Conservation (phyloP, 495 filamentous ascomycete species). For the Neurospora sp. region DNA sequence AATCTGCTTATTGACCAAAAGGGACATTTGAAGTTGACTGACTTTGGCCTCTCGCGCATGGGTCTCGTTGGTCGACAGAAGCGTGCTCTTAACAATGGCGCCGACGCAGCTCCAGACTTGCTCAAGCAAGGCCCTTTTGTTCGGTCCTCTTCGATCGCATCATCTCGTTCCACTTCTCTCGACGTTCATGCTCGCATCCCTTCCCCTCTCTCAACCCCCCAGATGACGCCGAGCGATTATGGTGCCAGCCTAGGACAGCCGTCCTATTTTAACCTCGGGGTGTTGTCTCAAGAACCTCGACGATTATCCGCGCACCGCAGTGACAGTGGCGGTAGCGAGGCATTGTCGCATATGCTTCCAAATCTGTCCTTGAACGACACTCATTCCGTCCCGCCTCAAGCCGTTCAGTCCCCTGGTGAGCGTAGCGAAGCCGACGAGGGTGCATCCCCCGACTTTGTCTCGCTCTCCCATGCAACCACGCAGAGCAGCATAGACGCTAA, state of each 20-base stretch:
- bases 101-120: constrained; percentile 78
- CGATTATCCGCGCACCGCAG: constrained; percentile 81
- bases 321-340: constrained; percentile 84
- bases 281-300: constrained; percentile 62
- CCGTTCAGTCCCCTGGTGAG: constrained; percentile 49
- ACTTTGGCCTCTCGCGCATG: constrained; percentile 97
- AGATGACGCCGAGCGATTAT: constrained; percentile 70
- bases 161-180: constrained; percentile 92
- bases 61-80: constrained; percentile 94
- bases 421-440: constrained; percentile 41
- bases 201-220: constrained; percentile 75
- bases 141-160: constrained; percentile 72
- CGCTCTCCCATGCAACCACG: constrained; percentile 53
- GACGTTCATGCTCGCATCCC: constrained; percentile 65
- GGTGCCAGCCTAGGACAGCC: constrained; percentile 60
- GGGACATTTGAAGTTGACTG: constrained; percentile 91
- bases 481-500: constrained; percentile 31
- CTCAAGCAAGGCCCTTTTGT: constrained; percentile 88
- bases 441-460: constrained; percentile 60
- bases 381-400: constrained; percentile 23
- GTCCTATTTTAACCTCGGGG: constrained; percentile 81
- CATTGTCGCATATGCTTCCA: constrained; percentile 71
- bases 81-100: constrained; percentile 69
- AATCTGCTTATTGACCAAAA: constrained; percentile 96
- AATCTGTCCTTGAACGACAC: constrained; percentile 70